These are phyloP conservation scores for Letharia columbiana DNA, from an alignment of 495 filamentous ascomycete species.

Conservation along the genomic window DNA sequence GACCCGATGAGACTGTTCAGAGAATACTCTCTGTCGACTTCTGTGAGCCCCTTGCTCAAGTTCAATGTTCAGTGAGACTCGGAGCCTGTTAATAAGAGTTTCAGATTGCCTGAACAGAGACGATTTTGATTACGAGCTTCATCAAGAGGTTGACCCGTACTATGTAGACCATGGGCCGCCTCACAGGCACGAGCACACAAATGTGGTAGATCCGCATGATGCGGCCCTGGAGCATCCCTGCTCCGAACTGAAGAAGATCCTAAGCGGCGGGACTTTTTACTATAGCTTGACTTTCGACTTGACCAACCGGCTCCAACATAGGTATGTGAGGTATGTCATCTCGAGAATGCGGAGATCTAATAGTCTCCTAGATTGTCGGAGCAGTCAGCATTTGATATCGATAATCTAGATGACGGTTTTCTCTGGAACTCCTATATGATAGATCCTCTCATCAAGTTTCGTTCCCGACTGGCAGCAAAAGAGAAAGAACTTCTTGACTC, in stretches of 20 bases:
- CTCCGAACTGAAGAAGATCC: constrained; percentile 76
- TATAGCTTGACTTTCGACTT: constrained; percentile 96
- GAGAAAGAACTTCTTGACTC: constrained; percentile 70
- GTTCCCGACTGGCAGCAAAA: constrained; percentile 61
- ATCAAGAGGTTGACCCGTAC: constrained; percentile 50
- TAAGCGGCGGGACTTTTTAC: constrained; percentile 94
- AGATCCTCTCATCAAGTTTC: constrained; percentile 77
- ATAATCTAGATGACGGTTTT: constrained; percentile 79
- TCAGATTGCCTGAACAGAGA: constrained; percentile 74
- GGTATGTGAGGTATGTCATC: constrained; percentile 44
- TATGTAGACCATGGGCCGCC: constrained; percentile 42
- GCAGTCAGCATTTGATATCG: constrained; percentile 61
- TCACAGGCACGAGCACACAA: constrained; percentile 41
- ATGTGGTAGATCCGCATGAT: constrained; percentile 53
- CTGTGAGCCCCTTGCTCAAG: constrained; percentile 39
- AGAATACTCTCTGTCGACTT: constrained; percentile 84
- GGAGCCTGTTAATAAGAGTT: constrained; percentile 5
- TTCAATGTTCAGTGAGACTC: not conserved
- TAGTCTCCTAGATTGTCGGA: constrained; percentile 34
- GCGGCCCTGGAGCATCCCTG: constrained; percentile 75
- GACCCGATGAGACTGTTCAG: constrained; percentile 80
- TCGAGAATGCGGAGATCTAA: constrained; percentile 12
- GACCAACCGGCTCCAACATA: constrained; percentile 85
- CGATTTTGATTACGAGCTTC: constrained; percentile 66
- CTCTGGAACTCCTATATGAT: constrained; percentile 99